A percentile compares a stretch with the other conserved stretches of the same genome.
Conservation (phyloP, 2,329 filamentous ascomycete species). For the Aspergillus hortae region DNA sequence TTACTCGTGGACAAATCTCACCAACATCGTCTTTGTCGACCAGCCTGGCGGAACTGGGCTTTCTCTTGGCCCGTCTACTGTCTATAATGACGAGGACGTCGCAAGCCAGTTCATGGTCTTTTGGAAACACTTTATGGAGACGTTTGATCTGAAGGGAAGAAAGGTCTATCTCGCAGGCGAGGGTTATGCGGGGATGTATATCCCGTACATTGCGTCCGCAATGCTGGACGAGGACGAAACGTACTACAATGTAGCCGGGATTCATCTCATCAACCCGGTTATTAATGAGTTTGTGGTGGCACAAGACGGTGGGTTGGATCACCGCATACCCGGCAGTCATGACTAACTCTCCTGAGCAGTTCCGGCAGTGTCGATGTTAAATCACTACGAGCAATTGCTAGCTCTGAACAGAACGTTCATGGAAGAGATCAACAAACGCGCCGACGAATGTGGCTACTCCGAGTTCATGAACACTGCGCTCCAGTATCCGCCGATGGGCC, state of each 20-base stretch:
- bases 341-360: conserved; percentile 15
- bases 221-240: conserved; percentile 65
- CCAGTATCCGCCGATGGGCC: conserved; percentile 63
- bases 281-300: conserved; percentile 48
- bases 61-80: conserved; percentile 61
- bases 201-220: conserved; percentile 68
- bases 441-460: conserved; percentile 45
- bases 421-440: conserved; percentile 33
- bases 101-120: conserved; percentile 72
- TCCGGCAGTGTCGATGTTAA: conserved; percentile 39
- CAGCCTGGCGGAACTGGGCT: conserved; percentile 61
- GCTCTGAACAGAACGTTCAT: conserved; percentile 41
- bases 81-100: conserved; percentile 63
- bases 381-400: conserved; percentile 39
- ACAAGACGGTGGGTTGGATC: not conserved
- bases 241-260: conserved; percentile 66
- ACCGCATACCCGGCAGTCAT: not conserved
- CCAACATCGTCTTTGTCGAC: conserved; percentile 65
- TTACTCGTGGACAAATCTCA: conserved; percentile 68
- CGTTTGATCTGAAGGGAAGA: conserved; percentile 62
- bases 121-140: conserved; percentile 70
- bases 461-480: conserved; percentile 45
- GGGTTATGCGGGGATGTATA: conserved; percentile 65
- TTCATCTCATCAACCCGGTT: conserved; percentile 70
- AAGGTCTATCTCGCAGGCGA: conserved; percentile 74